Conservation (phyloP, 805 yeast genomes). For the Myxozyma sirexii region DNA sequence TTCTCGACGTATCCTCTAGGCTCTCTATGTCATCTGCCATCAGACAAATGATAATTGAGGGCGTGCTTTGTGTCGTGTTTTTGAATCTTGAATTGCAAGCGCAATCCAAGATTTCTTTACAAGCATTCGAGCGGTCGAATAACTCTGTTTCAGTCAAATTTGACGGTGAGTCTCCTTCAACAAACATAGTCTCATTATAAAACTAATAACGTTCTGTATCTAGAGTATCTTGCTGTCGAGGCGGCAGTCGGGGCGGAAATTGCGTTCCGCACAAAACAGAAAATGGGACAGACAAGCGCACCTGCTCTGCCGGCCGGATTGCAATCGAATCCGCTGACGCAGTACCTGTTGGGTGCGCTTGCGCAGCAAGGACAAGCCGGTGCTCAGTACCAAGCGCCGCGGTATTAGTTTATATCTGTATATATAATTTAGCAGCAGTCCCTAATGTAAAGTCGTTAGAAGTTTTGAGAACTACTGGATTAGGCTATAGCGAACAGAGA, state of each 20-base stretch:
- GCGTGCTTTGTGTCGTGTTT: conserved; percentile 70
- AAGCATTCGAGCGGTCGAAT: conserved; percentile 67
- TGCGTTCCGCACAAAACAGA: conserved; percentile 42
- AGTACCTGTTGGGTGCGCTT: conserved; percentile 51
- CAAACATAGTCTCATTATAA: background rate
- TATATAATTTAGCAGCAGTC: background rate
- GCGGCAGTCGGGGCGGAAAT: conserved; percentile 66
- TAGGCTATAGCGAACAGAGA: background rate
- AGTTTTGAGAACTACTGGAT: too few species aligned
- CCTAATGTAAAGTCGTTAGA: too few species aligned
- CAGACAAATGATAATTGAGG: conserved; percentile 79
- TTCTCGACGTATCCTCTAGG: conserved; percentile 49
- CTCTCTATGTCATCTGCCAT: conserved; percentile 53
- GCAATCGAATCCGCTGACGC: conserved; percentile 63
- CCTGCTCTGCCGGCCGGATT: background rate
- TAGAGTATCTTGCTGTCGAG: conserved; percentile 66
- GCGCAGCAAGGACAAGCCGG: conserved; percentile 34
- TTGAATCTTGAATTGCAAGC: conserved; percentile 53
- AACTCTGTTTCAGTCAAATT: conserved; percentile 67
- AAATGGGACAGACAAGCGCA: conserved; percentile 8
- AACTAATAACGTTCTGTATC: background rate
- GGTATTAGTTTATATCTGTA: background rate
- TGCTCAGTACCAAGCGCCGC: background rate
- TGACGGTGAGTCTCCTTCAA: conserved; percentile 51
- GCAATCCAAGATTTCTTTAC: conserved; percentile 60